Conservation (phyloP, 106 monocot genomes). For the Vanilla planifolia region DNA sequence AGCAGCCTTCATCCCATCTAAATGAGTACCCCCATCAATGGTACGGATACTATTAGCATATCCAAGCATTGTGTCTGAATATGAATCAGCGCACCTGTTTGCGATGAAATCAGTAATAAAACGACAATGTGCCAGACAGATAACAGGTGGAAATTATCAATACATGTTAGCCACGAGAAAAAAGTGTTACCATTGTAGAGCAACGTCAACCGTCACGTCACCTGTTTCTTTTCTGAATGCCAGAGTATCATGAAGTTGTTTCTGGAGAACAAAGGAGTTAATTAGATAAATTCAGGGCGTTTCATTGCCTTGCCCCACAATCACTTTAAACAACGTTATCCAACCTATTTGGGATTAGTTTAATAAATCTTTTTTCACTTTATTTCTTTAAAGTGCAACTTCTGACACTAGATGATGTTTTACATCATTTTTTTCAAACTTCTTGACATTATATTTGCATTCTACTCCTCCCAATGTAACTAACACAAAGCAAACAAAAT, state of each 20-base stretch:
- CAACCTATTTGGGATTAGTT: background rate
- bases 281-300: background rate
- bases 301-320: background rate
- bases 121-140: constrained; percentile 6
- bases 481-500: too few species aligned
- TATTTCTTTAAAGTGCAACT: too few species aligned
- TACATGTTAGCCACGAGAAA: background rate
- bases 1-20: constrained; percentile 94
- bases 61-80: constrained; percentile 88
- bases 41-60: constrained; percentile 99
- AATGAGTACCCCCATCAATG: constrained; percentile 96
- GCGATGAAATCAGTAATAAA: background rate
- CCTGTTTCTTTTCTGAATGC: constrained; percentile 67
- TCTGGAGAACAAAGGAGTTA: constrained; percentile 33
- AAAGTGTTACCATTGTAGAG: constrained; percentile 73
- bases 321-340: background rate
- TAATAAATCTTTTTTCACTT: background rate
- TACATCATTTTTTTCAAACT: too few species aligned
- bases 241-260: constrained; percentile 77
- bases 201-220: constrained; percentile 80
- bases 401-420: too few species aligned
- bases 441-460: too few species aligned
- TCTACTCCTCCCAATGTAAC: too few species aligned
- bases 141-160: background rate
- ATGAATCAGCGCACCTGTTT: constrained; percentile 93